Conservation (phyloP, 768 basidiomycete genomes). For the Omphalotus guepiniiformis region DNA sequence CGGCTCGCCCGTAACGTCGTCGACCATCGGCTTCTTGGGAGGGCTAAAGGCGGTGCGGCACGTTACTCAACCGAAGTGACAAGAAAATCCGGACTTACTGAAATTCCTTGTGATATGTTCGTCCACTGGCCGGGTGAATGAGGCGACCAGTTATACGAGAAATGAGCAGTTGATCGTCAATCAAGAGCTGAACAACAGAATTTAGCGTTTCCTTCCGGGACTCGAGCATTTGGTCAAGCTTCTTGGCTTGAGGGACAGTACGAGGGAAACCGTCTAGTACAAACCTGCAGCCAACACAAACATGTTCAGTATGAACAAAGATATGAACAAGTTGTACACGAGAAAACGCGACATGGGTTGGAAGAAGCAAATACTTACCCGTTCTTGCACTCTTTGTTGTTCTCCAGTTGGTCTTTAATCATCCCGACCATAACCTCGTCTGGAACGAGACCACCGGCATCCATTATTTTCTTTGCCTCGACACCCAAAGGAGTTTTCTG, state of each 20-base stretch:
- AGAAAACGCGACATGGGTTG: no score
- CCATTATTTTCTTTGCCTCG: conserved; percentile 97
- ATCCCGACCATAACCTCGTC: conserved; percentile 98
- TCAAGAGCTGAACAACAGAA: conserved; percentile 87
- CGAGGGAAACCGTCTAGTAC: conserved; percentile 99
- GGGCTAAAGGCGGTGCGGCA: conserved; percentile 52
- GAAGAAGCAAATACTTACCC: conserved; percentile 70
- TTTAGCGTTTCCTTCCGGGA: conserved; percentile 83
- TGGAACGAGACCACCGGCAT: conserved; percentile 88
- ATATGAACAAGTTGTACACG: neutral
- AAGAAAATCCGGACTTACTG: conserved; percentile 52
- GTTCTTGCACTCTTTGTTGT: conserved; percentile 89
- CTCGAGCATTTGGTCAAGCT: conserved; percentile 88
- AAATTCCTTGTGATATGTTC: conserved; percentile 95
- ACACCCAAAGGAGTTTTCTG: conserved; percentile 84
- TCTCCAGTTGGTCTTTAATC: conserved; percentile 93
- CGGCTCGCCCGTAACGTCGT: conserved; percentile 94
- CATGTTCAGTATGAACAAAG: neutral
- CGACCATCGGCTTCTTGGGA: conserved; percentile 91
- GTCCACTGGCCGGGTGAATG: conserved; percentile 84
- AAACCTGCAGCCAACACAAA: conserved; percentile 52
- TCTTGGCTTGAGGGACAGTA: conserved; percentile 94
- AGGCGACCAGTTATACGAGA: conserved; percentile 96
- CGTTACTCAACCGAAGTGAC: neutral
- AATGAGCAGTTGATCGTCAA: conserved; percentile 93